These are phyloP conservation scores for Aureobasidium sp. DNA, from an alignment of 2,329 filamentous ascomycete species.

Conservation along the genomic window DNA sequence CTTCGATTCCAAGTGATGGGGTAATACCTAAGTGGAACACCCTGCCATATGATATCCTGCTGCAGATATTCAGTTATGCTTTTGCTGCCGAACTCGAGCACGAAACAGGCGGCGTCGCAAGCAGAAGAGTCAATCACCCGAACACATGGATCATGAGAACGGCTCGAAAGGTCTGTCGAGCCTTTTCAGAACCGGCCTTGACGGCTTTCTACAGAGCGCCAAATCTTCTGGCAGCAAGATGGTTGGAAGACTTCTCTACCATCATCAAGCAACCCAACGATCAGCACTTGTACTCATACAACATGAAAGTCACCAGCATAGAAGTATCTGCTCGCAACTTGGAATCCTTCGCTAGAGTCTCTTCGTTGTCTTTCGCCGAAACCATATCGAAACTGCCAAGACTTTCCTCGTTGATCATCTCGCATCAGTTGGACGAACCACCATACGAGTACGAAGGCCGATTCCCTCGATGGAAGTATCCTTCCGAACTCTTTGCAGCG, in stretches of 20 bases:
- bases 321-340: slow-evolving; percentile 52
- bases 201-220: slow-evolving; percentile 28
- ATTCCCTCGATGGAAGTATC: slow-evolving; percentile 57
- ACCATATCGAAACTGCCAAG: slow-evolving; percentile 58
- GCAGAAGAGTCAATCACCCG: not conserved
- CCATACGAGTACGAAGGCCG: slow-evolving; percentile 51
- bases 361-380: slow-evolving; percentile 41
- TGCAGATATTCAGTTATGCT: slow-evolving; percentile 27
- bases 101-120: slow-evolving; percentile 2
- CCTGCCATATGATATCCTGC: slow-evolving; percentile 25
- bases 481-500: slow-evolving; percentile 54
- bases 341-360: slow-evolving; percentile 18
- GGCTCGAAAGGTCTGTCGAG: slow-evolving; percentile 24
- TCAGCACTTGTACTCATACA: slow-evolving; percentile 47
- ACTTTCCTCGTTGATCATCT: slow-evolving; percentile 61
- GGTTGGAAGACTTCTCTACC: slow-evolving; percentile 24
- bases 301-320: slow-evolving; percentile 60
- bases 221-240: slow-evolving; percentile 19
- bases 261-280: slow-evolving; percentile 20
- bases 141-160: slow-evolving; percentile 25
- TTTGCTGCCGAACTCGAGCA: slow-evolving; percentile 13
- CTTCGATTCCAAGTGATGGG: slow-evolving; percentile 22
- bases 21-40: slow-evolving; percentile 25
- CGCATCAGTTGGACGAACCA: slow-evolving; percentile 58
- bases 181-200: slow-evolving; percentile 26